phyloP scores from a whole-genome alignment of 352 stramenopile genomes.

The Phytopythium delawarense region DNA sequence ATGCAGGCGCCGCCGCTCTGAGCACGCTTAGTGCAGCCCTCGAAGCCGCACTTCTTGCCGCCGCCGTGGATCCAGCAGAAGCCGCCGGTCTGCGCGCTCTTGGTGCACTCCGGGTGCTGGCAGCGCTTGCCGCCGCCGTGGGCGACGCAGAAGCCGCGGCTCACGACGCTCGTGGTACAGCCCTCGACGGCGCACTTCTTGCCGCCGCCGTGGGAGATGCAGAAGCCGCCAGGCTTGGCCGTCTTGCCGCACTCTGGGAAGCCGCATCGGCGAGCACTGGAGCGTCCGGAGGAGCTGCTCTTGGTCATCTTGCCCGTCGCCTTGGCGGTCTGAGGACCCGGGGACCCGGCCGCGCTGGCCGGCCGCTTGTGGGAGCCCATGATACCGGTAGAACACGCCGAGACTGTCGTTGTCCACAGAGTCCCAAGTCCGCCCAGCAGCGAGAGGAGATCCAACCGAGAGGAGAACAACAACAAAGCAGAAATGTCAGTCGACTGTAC shows the following conservation, averaged over 20 bases:
- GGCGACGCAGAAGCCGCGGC: constrained; percentile 52
- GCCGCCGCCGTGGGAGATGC: constrained; percentile 48
- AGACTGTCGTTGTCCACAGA: background rate
- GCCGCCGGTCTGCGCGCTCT: constrained; percentile 36
- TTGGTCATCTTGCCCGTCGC: background rate
- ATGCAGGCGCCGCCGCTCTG: constrained; percentile 53
- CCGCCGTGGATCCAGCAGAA: constrained; percentile 55
- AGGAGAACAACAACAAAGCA: constrained; percentile 2
- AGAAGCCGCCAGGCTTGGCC: constrained; percentile 46
- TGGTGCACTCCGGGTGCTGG: constrained; percentile 21
- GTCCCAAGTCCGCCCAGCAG: background rate
- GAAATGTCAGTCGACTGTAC: constrained; percentile 7
- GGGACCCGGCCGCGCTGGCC: background rate
- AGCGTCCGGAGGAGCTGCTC: background rate
- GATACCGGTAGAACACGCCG: background rate
- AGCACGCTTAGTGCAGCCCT: constrained; percentile 44
- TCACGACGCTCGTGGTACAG: constrained; percentile 52
- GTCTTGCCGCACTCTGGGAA: constrained; percentile 50
- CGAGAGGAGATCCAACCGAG: background rate
- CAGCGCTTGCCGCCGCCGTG: constrained; percentile 59
- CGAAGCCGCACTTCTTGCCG: constrained; percentile 50
- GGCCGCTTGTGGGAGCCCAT: background rate
- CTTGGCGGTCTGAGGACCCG: background rate
- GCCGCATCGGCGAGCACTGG: constrained; percentile 24
- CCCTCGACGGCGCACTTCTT: constrained; percentile 49